A percentile compares a stretch with the other conserved stretches of the same genome.
Conservation (phyloP, 176 grass and related monocot genomes). For the Pontederia crassipes region DNA sequence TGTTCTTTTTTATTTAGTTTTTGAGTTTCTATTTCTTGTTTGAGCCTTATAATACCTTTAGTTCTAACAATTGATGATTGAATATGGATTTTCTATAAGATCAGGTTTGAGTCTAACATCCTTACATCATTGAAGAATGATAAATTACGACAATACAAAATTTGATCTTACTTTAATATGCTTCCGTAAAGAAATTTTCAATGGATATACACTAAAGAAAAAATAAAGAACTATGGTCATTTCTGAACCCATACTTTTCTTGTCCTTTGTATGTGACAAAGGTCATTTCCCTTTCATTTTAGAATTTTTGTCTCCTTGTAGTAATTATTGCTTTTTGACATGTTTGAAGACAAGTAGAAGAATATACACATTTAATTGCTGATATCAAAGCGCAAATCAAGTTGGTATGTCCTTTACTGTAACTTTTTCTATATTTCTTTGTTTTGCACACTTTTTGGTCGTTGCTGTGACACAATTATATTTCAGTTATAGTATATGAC, state of each 20-base stretch:
- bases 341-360: slow-evolving; percentile 77
- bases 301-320: background rate
- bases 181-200: too few species aligned
- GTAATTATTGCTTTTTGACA: slow-evolving; percentile 6
- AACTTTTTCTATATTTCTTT: background rate
- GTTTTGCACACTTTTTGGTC: background rate
- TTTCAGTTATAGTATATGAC: background rate
- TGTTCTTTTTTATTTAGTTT: too few species aligned
- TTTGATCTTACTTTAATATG: too few species aligned
- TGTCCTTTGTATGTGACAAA: background rate
- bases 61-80: background rate
- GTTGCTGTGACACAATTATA: background rate
- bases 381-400: slow-evolving; percentile 88
- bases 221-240: too few species aligned
- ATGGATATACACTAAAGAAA: too few species aligned
- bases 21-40: too few species aligned
- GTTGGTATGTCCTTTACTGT: slow-evolving; percentile 32
- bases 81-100: too few species aligned
- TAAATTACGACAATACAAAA: too few species aligned
- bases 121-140: too few species aligned
- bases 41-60: too few species aligned
- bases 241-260: background rate
- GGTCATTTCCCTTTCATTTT: background rate
- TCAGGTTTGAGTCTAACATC: too few species aligned
- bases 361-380: slow-evolving; percentile 74